Evolutionary conservation across 257 asterid species (phyloP), one percentile per base, ranked within the genome.

Genomic region (Fraxinus quadrangulata): DNA sequence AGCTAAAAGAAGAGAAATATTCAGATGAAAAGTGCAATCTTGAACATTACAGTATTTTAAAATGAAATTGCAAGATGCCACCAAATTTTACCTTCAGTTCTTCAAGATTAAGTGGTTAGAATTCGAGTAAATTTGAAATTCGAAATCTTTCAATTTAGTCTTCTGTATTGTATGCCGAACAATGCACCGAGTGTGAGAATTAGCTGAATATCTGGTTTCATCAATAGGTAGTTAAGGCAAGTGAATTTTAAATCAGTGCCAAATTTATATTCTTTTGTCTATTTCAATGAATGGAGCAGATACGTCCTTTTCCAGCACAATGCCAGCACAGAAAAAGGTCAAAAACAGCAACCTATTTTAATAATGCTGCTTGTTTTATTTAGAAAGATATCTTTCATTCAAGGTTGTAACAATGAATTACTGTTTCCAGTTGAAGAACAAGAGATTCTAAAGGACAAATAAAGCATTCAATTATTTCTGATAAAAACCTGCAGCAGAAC

Each of bases 1-100:
- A 75, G 81, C 69, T 40, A 61, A 31, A 72, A 72, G 70, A 39
- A 71, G 61, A 54, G 75, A 66, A 67, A 69, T 54, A 63, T 63
- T 63, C 9, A 24, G 31, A 8, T 9, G 5, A 61, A 21, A 61
- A 61, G 11, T 10, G 1, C 17, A 63, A 63, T 21, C 67, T 59
- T 59, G 67, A 24, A 24, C 3, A 24, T 10, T 24, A 63, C 6
- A 24, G 19, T 24, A 63, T 63, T 63, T 63, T 7, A 12, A 23
- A 23, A 21, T 23, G 69, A 11, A 63, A 63, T 24, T 24, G 69
- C 69, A 63, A 63, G 8, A 10, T 26, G 69, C n/a, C 69, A 63
- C 19, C 69, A 26, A 63, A 63, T 23, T 23, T 63, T 63, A 23
- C 6, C 68, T 61, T 23, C 33, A 61, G 16, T 61, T 61, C 6